Conservation (phyloP, 2,329 filamentous ascomycete genomes). For the Proliferodiscus dingleyae region DNA sequence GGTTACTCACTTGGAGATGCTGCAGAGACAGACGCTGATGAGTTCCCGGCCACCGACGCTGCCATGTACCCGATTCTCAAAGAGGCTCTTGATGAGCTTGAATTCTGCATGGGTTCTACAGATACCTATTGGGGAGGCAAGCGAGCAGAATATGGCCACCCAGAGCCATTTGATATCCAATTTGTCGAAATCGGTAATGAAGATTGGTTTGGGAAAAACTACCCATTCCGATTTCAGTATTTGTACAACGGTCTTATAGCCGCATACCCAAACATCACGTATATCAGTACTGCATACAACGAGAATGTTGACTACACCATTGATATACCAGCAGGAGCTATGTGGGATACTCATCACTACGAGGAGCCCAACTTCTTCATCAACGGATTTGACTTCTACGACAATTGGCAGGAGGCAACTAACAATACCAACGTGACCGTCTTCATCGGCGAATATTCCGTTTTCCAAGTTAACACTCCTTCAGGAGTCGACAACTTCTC, state of each 20-base stretch:
- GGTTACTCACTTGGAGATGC: conserved; percentile 38
- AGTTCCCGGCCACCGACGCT: conserved; percentile 15
- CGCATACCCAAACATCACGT: conserved; percentile 37
- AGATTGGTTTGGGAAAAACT: conserved; percentile 39
- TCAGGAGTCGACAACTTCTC: neutral
- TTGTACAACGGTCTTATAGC: conserved; percentile 43
- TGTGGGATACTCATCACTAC: conserved; percentile 20
- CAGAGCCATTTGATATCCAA: conserved; percentile 43
- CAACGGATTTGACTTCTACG: conserved; percentile 14
- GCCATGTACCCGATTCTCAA: conserved; percentile 16
- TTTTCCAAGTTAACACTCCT: conserved; percentile 2
- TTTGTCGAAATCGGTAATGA: conserved; percentile 38
- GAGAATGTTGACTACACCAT: conserved; percentile 29
- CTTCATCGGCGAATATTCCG: conserved; percentile 18
- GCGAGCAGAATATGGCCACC: conserved; percentile 42
- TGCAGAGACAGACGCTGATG: conserved; percentile 35
- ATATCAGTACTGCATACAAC: neutral
- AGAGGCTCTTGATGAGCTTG: conserved; percentile 45
- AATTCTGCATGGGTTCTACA: conserved; percentile 43
- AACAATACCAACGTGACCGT: neutral
- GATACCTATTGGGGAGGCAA: conserved; percentile 40
- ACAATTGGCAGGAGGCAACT: conserved; percentile 16
- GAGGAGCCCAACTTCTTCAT: conserved; percentile 14
- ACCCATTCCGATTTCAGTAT: conserved; percentile 38
- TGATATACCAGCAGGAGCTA: conserved; percentile 8